phyloP scores from a whole-genome alignment of 352 stramenopile genomes.

The Pythium diclinum region DNA sequence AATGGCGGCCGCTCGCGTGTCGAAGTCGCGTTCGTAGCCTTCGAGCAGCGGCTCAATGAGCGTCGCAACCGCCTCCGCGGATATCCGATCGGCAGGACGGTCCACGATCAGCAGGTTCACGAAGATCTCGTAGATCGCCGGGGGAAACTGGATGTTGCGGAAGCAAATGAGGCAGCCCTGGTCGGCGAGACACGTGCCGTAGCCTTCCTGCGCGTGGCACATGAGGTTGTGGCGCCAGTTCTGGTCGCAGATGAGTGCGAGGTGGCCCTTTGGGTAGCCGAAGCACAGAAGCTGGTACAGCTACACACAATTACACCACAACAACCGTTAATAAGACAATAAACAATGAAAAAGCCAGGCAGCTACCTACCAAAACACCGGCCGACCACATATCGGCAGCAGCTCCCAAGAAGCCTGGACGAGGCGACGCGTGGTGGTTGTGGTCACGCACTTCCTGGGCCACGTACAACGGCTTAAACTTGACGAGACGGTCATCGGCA shows the following conservation, averaged over 20 bases:
- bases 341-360: not conserved
- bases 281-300: constrained; percentile 83
- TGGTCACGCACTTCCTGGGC: constrained; percentile 64
- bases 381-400: constrained; percentile 79
- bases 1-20: constrained; percentile 41
- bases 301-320: constrained; percentile 30
- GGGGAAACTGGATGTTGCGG: constrained; percentile 68
- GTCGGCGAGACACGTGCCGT: constrained; percentile 43
- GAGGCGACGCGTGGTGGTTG: constrained; percentile 51
- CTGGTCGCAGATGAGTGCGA: constrained; percentile 67
- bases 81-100: constrained; percentile 48
- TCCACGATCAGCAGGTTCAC: constrained; percentile 51
- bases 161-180: constrained; percentile 82
- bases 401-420: constrained; percentile 62
- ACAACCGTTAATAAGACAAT: not conserved
- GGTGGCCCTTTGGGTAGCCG: constrained; percentile 74
- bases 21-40: constrained; percentile 62
- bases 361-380: constrained; percentile 59
- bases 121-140: constrained; percentile 74
- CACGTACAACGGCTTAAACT: constrained; percentile 80
- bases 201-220: constrained; percentile 47
- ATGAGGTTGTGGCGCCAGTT: constrained; percentile 75
- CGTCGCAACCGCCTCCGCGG: constrained; percentile 44
- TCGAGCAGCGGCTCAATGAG: constrained; percentile 56
- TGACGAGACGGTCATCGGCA: constrained; percentile 51